Conservation (phyloP, 306 rosid genomes). For the Canavalia ensiformis region DNA sequence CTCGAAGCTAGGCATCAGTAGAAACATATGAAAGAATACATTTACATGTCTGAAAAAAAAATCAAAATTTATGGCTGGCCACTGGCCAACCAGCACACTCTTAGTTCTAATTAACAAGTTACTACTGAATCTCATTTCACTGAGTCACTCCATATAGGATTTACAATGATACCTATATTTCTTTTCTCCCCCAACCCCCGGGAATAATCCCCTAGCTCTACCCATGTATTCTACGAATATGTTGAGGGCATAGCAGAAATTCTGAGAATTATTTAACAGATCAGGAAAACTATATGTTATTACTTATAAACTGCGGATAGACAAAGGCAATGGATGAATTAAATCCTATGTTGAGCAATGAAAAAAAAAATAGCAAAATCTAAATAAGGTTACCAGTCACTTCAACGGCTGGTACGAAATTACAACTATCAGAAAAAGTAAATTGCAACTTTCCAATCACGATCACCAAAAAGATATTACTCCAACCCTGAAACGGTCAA, state of each 20-base stretch:
- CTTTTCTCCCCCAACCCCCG: neutral
- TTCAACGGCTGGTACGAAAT: constrained; percentile 22
- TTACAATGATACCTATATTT: neutral
- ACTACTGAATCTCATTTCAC: neutral
- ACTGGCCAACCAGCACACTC: neutral
- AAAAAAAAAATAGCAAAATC: constrained; percentile 15
- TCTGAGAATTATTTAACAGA: constrained; percentile 17
- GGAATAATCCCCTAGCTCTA: neutral
- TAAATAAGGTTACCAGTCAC: constrained; percentile 47
- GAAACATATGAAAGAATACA: neutral
- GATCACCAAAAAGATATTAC: constrained; percentile 27
- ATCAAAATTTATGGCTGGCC: neutral
- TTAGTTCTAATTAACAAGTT: neutral
- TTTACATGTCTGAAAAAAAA: neutral
- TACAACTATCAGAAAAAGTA: constrained; percentile 6
- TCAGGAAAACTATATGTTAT: constrained; percentile 18
- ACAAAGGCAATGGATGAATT: constrained; percentile 1
- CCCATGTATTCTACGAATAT: neutral
- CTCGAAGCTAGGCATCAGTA: neutral
- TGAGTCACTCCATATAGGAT: neutral
- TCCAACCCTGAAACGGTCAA: constrained; percentile 51
- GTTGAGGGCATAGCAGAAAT: neutral
- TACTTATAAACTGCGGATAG: neutral
- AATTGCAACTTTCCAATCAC: constrained; percentile 31
- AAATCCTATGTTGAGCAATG: neutral